A percentile compares a stretch with the other conserved stretches of the same genome.
phyloP scores from a whole-genome alignment of 345 rosid genomes.

The Kandelia obovata region DNA sequence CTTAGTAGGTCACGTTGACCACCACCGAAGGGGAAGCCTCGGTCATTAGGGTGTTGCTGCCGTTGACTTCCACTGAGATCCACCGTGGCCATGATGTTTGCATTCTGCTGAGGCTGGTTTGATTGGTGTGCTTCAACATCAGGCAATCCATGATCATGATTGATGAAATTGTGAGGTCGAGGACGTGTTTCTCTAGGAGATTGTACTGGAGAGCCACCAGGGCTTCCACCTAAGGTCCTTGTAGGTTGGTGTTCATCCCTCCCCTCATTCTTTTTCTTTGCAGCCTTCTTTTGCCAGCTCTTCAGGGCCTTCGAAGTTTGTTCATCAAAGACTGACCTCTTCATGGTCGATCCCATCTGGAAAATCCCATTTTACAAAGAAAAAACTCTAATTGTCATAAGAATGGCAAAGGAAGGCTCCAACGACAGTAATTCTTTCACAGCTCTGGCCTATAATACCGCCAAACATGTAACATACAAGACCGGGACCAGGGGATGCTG shows the following conservation, averaged over 20 bases:
- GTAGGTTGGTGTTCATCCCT: slow-evolving; percentile 18
- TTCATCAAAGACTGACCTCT: slow-evolving; percentile 81
- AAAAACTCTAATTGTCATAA: not conserved
- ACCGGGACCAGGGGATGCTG: too few relatives aligned
- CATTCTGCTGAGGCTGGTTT: slow-evolving; percentile 19
- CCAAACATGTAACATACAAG: too few relatives aligned
- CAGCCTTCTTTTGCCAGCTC: slow-evolving; percentile 76
- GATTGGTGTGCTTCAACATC: slow-evolving; percentile 19
- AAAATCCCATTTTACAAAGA: slow-evolving; percentile 6
- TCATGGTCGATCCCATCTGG: slow-evolving; percentile 98
- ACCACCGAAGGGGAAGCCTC: not conserved
- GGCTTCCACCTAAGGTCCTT: slow-evolving; percentile 29
- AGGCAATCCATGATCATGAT: not conserved
- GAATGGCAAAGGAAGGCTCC: not conserved
- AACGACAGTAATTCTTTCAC: too few relatives aligned
- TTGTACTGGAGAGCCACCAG: slow-evolving; percentile 19
- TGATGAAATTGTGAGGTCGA: slow-evolving; percentile 1
- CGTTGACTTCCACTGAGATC: slow-evolving; percentile 36
- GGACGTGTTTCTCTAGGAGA: slow-evolving; percentile 15
- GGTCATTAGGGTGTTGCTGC: not conserved
- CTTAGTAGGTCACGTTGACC: slow-evolving; percentile 15
- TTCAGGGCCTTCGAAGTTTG: slow-evolving; percentile 80
- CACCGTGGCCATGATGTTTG: slow-evolving; percentile 49
- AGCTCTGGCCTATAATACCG: too few relatives aligned
- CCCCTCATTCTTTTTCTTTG: slow-evolving; percentile 43